Evolutionary conservation across 345 rosid species (phyloP).

Genomic region (Iberis pinnata): DNA sequence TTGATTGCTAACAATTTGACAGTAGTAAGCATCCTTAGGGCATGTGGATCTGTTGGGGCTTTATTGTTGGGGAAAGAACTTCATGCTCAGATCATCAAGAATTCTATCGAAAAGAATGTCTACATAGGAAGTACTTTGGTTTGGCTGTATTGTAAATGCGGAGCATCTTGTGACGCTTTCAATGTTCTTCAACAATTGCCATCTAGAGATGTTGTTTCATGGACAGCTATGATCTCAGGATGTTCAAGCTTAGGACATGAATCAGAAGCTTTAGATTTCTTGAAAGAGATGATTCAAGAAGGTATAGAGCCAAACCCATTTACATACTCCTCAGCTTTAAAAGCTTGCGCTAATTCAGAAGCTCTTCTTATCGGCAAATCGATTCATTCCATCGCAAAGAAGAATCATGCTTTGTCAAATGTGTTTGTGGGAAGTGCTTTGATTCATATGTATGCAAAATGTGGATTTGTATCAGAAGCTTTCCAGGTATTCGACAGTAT

Average conservation of each 20-base stretch:
- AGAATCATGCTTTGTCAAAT: slow-evolving; percentile 51
- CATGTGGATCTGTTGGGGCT: slow-evolving; percentile 65
- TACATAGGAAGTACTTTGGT: slow-evolving; percentile 68
- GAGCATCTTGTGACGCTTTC: slow-evolving; percentile 50
- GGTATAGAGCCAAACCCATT: slow-evolving; percentile 76
- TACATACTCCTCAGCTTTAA: slow-evolving; percentile 74
- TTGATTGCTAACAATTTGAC: slow-evolving; percentile 58
- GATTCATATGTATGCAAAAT: slow-evolving; percentile 78
- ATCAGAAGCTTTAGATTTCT: slow-evolving; percentile 58
- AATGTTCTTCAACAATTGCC: slow-evolving; percentile 68
- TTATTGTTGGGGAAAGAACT: slow-evolving; percentile 56
- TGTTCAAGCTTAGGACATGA: slow-evolving; percentile 66
- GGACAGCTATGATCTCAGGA: slow-evolving; percentile 94
- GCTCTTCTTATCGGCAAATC: slow-evolving; percentile 50
- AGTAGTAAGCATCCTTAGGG: slow-evolving; percentile 66
- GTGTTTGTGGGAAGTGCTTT: slow-evolving; percentile 80
- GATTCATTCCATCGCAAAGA: slow-evolving; percentile 76
- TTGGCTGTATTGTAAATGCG: slow-evolving; percentile 81
- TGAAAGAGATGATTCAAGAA: slow-evolving; percentile 79
- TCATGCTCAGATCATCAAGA: slow-evolving; percentile 68
- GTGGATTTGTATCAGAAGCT: slow-evolving; percentile 71
- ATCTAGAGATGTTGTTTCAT: slow-evolving; percentile 70
- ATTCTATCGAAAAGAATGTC: slow-evolving; percentile 40
- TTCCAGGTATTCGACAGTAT: slow-evolving; percentile 62
- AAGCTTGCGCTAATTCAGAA: slow-evolving; percentile 79